Percentiles rank a stretch among this genome's conserved stretches.
Evolutionary conservation across 2,329 filamentous ascomycete species (phyloP).

Genomic region (Clonostachys byssicola): DNA sequence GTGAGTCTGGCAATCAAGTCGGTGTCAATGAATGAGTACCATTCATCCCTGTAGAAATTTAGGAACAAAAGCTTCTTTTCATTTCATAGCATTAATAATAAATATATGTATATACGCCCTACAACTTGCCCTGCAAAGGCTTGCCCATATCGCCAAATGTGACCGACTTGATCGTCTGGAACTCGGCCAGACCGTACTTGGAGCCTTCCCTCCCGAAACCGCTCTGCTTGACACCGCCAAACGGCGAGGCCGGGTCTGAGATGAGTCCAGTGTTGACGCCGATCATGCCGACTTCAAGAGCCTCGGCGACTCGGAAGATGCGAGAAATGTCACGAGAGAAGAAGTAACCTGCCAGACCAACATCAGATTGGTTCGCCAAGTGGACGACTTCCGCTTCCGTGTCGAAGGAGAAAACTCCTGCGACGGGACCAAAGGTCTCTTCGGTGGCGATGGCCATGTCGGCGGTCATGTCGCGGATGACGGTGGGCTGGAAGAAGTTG

Average conservation of each 20-base stretch:
- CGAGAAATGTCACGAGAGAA: constrained; percentile 65
- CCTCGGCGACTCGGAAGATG: constrained; percentile 59
- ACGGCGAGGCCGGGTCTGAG: constrained; percentile 55
- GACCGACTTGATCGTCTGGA: constrained; percentile 66
- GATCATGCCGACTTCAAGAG: constrained; percentile 81
- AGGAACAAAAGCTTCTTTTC: not conserved
- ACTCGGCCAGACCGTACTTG: constrained; percentile 74
- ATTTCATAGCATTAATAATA: not conserved
- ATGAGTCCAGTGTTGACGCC: constrained; percentile 75
- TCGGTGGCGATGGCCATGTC: constrained; percentile 83
- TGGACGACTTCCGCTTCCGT: constrained; percentile 85
- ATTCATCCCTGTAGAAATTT: not conserved
- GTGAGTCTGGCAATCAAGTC: too few relatives aligned
- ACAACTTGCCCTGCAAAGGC: constrained; percentile 39
- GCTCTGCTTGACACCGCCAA: constrained; percentile 79
- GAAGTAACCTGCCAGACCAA: constrained; percentile 93
- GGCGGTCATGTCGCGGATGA: constrained; percentile 79
- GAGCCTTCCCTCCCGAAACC: constrained; percentile 79
- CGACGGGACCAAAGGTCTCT: constrained; percentile 95
- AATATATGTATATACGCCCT: not conserved
- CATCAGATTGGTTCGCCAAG: constrained; percentile 76
- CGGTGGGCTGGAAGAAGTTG: constrained; percentile 89
- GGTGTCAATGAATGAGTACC: not conserved
- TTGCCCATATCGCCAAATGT: constrained; percentile 51
- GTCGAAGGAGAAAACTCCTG: constrained; percentile 83